Base-by-base conservation (phyloP, 768 basidiomycete species). In the Boletus eberwhitei region DNA sequence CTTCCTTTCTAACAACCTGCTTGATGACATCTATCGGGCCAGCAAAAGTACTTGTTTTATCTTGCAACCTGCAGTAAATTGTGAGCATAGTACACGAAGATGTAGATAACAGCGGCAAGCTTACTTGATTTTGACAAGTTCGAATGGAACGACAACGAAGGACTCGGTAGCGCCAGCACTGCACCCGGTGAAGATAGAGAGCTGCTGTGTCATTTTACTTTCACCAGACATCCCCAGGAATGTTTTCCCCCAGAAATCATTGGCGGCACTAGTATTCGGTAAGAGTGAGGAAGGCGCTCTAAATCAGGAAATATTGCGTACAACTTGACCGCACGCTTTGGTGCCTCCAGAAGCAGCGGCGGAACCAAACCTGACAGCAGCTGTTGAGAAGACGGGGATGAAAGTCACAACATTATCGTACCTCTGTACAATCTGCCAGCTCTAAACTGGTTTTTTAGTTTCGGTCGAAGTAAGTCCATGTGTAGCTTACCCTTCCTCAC, bases 321-420 rank as follows among this genome's bases (percentile, higher is more conserved):
- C 88, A 90, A 91, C 81, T 98, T 99, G 45, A 94, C 90, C 16
- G 97, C 97, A 73, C 97, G 87, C 76, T 99, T 99, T 2, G 97
- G 97, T 16, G 97, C 97, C 73, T 99, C 97, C 42, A 99, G 76
- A 64, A 98, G 82, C 11, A 99, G 73, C 17, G 97, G 97, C 11
- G 97, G 93, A n/a, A 94, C 87, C 55, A 99, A 85, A 62, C 96
- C 88, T 90, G 49, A 19, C 32, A 44, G 42, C 26, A 22, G 13
- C 21, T 26, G 11, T 44, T 46, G 29, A 56, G 16, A 42, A 42
- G 26, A 29, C 8, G 12, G 36, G 38, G 31, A 31, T 32, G 6
- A 19, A 8, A 26, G 35, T 24, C 50, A 41, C 53, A 54, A 37
- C 9, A 37, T 29, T 14, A 5, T 12, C 29, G 39, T 64, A 88